phyloP scores from a whole-genome alignment of 106 monocot species.

The Dioscorea dumetorum region DNA sequence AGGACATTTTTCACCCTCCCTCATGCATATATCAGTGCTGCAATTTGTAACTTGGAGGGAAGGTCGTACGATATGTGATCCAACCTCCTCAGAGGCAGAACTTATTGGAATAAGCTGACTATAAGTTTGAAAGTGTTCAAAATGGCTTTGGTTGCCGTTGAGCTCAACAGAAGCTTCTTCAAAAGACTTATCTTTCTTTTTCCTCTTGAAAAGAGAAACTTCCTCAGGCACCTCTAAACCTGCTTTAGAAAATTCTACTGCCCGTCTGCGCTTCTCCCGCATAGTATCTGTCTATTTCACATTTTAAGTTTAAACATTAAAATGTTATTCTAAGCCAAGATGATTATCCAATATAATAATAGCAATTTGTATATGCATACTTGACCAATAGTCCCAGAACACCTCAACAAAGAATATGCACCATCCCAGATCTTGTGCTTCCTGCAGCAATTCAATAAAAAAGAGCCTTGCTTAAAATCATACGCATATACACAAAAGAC shows the following conservation, averaged over 20 bases:
- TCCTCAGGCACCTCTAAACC: slow-evolving; percentile 72
- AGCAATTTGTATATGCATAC: slow-evolving; percentile 23
- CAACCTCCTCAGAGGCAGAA: background rate
- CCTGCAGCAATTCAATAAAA: slow-evolving; percentile 26
- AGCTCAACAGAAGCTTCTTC: slow-evolving; percentile 2
- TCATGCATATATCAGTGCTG: background rate
- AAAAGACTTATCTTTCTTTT: background rate
- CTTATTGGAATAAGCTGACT: background rate
- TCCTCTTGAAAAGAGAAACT: slow-evolving; percentile 28
- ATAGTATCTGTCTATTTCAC: slow-evolving; percentile 44
- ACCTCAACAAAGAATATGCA: slow-evolving; percentile 52
- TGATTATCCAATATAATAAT: background rate
- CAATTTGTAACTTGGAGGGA: background rate
- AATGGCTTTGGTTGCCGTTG: slow-evolving; percentile 6
- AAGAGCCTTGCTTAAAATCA: background rate
- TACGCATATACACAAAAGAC: background rate
- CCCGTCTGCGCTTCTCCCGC: slow-evolving; percentile 63
- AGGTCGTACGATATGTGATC: background rate
- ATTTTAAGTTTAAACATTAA: background rate
- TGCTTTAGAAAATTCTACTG: slow-evolving; percentile 65
- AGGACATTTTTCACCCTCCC: slow-evolving; percentile 5
- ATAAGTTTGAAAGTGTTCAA: background rate
- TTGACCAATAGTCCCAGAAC: slow-evolving; percentile 92
- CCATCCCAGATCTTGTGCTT: slow-evolving; percentile 60
- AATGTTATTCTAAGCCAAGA: background rate